These are phyloP conservation scores for Trichoderma asperelloides DNA, from an alignment of 495 filamentous ascomycete species.

Conservation along the genomic window DNA sequence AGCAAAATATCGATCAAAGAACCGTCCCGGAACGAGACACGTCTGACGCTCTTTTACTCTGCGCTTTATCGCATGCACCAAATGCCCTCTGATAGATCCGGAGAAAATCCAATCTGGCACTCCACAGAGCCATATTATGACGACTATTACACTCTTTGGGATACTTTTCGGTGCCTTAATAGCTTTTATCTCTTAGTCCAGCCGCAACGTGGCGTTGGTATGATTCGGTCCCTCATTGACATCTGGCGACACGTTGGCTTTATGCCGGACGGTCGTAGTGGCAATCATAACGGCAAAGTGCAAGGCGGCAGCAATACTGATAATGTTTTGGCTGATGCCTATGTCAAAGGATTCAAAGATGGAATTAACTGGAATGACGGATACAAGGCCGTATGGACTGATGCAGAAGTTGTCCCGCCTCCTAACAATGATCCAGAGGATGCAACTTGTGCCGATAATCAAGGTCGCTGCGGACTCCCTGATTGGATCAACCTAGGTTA, in stretches of 20 bases:
- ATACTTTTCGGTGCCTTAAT: conserved; percentile 48
- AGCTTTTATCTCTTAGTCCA: conserved; percentile 57
- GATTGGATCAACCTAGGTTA: conserved; percentile 59
- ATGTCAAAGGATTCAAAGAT: conserved; percentile 57
- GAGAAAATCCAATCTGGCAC: conserved; percentile 60
- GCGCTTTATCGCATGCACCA: conserved; percentile 62
- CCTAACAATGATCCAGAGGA: conserved; percentile 54
- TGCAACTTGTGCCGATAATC: conserved; percentile 52
- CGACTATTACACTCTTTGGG: conserved; percentile 51
- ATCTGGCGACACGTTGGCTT: conserved; percentile 62
- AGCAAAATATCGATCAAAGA: conserved; percentile 52
- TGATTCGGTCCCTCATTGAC: conserved; percentile 61
- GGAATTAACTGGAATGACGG: conserved; percentile 60
- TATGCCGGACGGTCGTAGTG: conserved; percentile 54
- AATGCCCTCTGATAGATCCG: conserved; percentile 63
- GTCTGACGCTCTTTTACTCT: conserved; percentile 51
- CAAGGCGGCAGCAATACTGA: conserved; percentile 70
- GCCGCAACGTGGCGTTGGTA: conserved; percentile 53
- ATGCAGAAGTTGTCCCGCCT: conserved; percentile 54
- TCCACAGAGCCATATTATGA: conserved; percentile 59
- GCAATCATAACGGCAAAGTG: conserved; percentile 59
- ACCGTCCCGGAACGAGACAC: conserved; percentile 35
- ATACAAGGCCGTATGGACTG: conserved; percentile 57
- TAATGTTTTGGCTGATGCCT: conserved; percentile 66
- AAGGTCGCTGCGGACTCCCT: conserved; percentile 61